A percentile compares a stretch with the other conserved stretches of the same genome.
Conservation (phyloP, 2,329 filamentous ascomycete species). For the Phoma sp. region DNA sequence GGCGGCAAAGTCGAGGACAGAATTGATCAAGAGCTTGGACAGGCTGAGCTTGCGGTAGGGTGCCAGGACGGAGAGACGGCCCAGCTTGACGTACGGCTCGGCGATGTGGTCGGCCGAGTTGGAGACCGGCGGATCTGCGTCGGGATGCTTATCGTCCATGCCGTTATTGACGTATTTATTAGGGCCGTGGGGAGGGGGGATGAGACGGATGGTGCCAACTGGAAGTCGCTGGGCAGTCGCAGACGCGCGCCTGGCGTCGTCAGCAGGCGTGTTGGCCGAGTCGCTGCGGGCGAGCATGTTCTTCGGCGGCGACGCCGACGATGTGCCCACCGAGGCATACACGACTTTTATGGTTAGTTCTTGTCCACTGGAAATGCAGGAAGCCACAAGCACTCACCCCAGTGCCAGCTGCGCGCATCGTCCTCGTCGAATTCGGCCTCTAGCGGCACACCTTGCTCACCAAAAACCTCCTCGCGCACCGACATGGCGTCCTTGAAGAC, state of each 20-base stretch:
- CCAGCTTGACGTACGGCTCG: conserved; percentile 83
- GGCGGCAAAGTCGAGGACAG: conserved; percentile 70
- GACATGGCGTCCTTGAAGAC: conserved; percentile 62
- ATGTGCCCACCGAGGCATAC: conserved; percentile 69
- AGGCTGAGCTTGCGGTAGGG: conserved; percentile 71
- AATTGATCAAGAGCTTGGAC: conserved; percentile 69
- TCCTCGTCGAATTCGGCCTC: conserved; percentile 81
- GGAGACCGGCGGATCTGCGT: conserved; percentile 33
- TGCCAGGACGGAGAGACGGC: conserved; percentile 73
- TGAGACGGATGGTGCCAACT: conserved; percentile 78
- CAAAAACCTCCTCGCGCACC: conserved; percentile 63
- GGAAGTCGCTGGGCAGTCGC: conserved; percentile 56
- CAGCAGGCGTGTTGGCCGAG: conserved; percentile 48
- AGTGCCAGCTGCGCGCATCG: conserved; percentile 81
- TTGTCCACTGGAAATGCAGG: too few relatives aligned
- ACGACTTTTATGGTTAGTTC: conserved; percentile 55
- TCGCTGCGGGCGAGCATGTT: conserved; percentile 52
- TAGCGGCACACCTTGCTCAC: conserved; percentile 62
- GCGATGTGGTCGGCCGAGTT: conserved; percentile 59
- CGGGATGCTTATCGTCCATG: conserved; percentile 28
- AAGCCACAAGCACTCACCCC: conserved; percentile 48
- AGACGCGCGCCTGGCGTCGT: conserved; percentile 44
- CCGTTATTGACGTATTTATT: conserved; percentile 57
- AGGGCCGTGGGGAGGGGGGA: conserved; percentile 78
- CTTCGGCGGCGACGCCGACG: conserved; percentile 38